Base-by-base conservation (phyloP, 2,329 filamentous ascomycete species). In the Trichoderma semiorbis region DNA sequence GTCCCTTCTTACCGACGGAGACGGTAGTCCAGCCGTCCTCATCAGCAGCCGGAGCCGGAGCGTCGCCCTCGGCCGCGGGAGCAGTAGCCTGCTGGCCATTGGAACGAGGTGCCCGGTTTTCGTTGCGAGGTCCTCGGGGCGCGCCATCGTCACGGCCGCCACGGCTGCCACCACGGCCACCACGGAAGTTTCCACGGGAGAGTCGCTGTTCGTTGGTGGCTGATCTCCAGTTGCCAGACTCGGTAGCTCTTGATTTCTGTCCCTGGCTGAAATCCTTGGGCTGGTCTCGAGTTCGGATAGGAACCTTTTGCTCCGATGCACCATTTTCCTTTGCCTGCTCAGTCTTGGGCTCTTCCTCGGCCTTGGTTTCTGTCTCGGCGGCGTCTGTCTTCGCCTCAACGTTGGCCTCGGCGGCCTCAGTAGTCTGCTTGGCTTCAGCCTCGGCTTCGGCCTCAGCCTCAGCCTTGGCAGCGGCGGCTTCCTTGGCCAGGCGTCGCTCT, bases 1-100 rank as follows among this genome's bases (percentile, higher is more conserved):
- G 80, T 67, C 80, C 80, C 78, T 82, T 82, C 75, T 81, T 78
- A 72, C 75, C 80, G 36, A 21, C 28, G 36, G 79, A 76, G 72
- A 81, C 89, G 30, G 87, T 91, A 74, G 88, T 90, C 89, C 89
- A 91, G 75, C 89, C 89, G 78, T 91, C 89, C 47, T 89, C 88
- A 61, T 88, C 86, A 64, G 83, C 79, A 50, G 83, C 80, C 65
- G 83, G 81, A 63, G 88, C 86, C 64, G 83, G 79, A 39, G 82
- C 80, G 62, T 83, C 81, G 43, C 82, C 75, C 39, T 76, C 72
- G 69, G 78, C 75, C 47, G 75, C 79, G 47, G 75, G 79, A 73
- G 79, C 75, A 75, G 80, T 73, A 71, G 74, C 64, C 72, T 77
- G 81, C 77, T 77, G 77, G 71, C 86, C 85, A 78, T 88, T 89